Conservation (phyloP, 1,284 basidiomycete species). For the Ustilago tritici region DNA sequence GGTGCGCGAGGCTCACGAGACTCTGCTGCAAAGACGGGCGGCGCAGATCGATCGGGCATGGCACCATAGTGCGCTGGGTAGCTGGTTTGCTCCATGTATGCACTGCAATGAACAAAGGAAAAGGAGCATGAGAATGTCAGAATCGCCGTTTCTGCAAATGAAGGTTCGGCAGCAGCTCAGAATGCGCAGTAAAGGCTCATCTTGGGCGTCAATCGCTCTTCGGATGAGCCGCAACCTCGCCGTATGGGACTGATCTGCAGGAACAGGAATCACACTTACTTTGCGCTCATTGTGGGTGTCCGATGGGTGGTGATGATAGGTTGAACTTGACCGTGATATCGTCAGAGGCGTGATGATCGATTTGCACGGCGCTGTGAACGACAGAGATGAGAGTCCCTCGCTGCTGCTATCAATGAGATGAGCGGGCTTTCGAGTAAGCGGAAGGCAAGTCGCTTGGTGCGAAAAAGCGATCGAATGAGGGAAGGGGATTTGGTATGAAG, state of each 20-base stretch:
- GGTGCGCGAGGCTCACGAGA: constrained; percentile 49
- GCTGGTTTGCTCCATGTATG: constrained; percentile 49
- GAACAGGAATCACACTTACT: constrained; percentile 21
- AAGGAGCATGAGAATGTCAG: constrained; percentile 3
- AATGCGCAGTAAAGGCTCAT: constrained; percentile 3
- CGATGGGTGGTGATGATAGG: not conserved
- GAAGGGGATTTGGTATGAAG: not conserved
- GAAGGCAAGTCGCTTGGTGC: not conserved
- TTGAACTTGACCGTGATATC: not conserved
- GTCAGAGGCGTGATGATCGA: not conserved
- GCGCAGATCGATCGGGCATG: constrained; percentile 38
- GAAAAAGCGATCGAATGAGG: not conserved
- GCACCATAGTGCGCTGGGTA: constrained; percentile 45
- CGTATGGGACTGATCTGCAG: not conserved
- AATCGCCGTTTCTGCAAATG: not conserved
- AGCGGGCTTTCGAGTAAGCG: not conserved
- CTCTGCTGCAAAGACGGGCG: constrained; percentile 38
- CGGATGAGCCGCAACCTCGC: not conserved
- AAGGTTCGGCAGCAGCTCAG: not conserved
- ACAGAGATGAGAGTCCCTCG: not conserved
- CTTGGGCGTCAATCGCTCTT: not conserved
- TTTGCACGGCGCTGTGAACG: not conserved
- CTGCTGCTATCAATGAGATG: not conserved
- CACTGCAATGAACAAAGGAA: constrained; percentile 11
- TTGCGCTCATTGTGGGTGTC: constrained; percentile 35